A percentile compares a stretch with the other conserved stretches of the same genome.
These are phyloP conservation scores for Carex cristatella DNA, from an alignment of 176 grass and related monocot genomes.

Conservation along the genomic window DNA sequence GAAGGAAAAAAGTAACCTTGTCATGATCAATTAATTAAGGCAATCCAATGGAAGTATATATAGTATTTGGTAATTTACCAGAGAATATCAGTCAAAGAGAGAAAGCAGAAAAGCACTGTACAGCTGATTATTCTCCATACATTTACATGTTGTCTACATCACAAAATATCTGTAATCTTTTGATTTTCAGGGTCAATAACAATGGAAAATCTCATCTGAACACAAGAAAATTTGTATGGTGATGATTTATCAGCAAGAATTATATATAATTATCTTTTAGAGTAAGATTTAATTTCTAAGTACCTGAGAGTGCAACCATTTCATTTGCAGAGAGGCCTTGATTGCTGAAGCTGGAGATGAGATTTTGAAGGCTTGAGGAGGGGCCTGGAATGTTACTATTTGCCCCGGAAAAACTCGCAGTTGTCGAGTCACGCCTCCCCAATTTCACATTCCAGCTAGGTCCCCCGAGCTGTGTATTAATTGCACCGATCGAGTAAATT, in stretches of 20 bases:
- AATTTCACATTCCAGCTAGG: slow-evolving; percentile 45
- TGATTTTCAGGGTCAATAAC: background rate
- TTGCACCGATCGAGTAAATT: background rate
- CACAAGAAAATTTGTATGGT: background rate
- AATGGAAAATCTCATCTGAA: background rate
- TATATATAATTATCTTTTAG: background rate
- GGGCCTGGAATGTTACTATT: slow-evolving; percentile 45
- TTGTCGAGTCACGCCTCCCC: slow-evolving; percentile 44
- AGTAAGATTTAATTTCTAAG: background rate
- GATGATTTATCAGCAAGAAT: background rate
- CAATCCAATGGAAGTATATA: background rate
- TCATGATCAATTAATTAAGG: background rate
- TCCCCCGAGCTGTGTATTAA: slow-evolving; percentile 38
- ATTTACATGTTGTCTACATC: background rate
- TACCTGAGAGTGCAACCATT: slow-evolving; percentile 65
- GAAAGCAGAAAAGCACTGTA: background rate
- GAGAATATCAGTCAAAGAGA: slow-evolving; percentile 1
- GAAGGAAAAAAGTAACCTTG: background rate
- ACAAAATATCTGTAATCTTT: background rate
- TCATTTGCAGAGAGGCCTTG: slow-evolving; percentile 42
- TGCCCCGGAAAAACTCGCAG: slow-evolving; percentile 40
- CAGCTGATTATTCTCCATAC: background rate
- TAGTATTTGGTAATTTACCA: background rate
- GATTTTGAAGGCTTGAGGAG: slow-evolving; percentile 26
- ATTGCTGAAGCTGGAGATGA: slow-evolving; percentile 40